These are phyloP conservation scores for Pestalotiopsis sp. DNA, from an alignment of 2,329 filamentous ascomycete species.

Conservation along the genomic window DNA sequence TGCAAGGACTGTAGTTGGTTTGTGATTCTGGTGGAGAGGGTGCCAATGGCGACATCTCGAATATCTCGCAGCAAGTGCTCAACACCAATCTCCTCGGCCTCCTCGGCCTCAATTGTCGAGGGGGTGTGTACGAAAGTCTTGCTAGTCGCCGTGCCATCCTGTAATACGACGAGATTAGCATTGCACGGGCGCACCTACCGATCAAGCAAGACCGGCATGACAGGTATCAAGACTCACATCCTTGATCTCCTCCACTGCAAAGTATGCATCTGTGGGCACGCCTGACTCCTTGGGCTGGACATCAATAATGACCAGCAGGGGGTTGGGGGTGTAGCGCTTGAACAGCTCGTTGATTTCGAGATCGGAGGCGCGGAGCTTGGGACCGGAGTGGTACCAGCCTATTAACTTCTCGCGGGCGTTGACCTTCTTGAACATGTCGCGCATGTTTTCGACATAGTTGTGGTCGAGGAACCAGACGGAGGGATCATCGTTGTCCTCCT, in stretches of 20 bases:
- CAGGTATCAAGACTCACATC: slow-evolving; percentile 67
- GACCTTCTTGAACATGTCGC: slow-evolving; percentile 99
- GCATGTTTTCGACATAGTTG: slow-evolving; percentile 99
- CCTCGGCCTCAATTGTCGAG: slow-evolving; percentile 97
- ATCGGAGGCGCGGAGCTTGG: slow-evolving; percentile 94
- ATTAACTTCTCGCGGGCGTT: slow-evolving; percentile 98
- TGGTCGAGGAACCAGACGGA: slow-evolving; percentile 99
- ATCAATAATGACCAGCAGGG: slow-evolving; percentile 95
- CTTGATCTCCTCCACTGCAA: slow-evolving; percentile 99
- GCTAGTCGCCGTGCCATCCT: slow-evolving; percentile 96
- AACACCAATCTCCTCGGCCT: slow-evolving; percentile 98
- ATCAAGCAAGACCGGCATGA: background rate
- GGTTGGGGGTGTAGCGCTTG: slow-evolving; percentile 98
- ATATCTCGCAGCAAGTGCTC: slow-evolving; percentile 98
- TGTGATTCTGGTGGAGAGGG: slow-evolving; percentile 93
- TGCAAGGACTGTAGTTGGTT: slow-evolving; percentile 97
- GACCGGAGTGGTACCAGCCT: slow-evolving; percentile 99
- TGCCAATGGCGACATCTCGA: slow-evolving; percentile 95
- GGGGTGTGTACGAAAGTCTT: slow-evolving; percentile 99
- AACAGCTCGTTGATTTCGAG: slow-evolving; percentile 99
- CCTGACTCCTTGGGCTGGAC: slow-evolving; percentile 98
- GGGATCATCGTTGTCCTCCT: slow-evolving; percentile 98
- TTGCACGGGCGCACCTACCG: background rate
- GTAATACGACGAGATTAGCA: slow-evolving; percentile 5
- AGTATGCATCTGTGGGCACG: slow-evolving; percentile 97